Base-by-base conservation (phyloP, 192 early-diverging fungal species). In the Cladochytrium replicatum region DNA sequence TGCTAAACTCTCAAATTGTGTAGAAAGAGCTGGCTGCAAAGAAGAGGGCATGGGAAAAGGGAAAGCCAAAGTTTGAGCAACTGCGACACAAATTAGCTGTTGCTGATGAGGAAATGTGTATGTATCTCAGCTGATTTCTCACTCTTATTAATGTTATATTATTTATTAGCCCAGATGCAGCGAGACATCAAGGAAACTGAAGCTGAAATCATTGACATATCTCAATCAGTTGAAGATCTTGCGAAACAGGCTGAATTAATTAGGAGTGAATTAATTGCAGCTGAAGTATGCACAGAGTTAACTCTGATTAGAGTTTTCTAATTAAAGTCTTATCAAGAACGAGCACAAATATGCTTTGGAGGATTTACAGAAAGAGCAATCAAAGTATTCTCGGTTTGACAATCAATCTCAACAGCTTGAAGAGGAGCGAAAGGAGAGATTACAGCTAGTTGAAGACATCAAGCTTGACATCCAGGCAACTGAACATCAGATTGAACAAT, bases 401-500 rank as follows among this genome's bases (percentile, higher is more conserved):
- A 78, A 80, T 22, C 88, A 95, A 50, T 61, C 88, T 26, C 69
- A 75, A 25, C 76, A 82, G 50, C 61, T 90, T 17, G 81, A 88
- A 39, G 64, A 69, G 13, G 61, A 81, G 31, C 57, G 75, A 22
- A 80, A 88, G 41, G 61, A 57, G 29, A 87, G 85, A 54, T 72
- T 78, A 27, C 63, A 77, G 15, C 62, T 80, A 32, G 57, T 85
- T 26, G 78, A 80, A 1, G 87, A 90, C 17, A 60, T 55, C 21
- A 71, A 79, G 52, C 72, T 93, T 3, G 85, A 92, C 60, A 46
- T 86, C n/a, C 83, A 93, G 64, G 83, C 86, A 61, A 50, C 88
- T 24, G 57, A 64, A 13, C 86, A 86, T 49, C 88, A 91, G 55
- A 69, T 85, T 4, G 86, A 92, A 38, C 66, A 75, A 4, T 77